These are phyloP conservation scores for Salisapilia sapeloensis DNA, from an alignment of 352 stramenopile genomes.

Conservation along the genomic window DNA sequence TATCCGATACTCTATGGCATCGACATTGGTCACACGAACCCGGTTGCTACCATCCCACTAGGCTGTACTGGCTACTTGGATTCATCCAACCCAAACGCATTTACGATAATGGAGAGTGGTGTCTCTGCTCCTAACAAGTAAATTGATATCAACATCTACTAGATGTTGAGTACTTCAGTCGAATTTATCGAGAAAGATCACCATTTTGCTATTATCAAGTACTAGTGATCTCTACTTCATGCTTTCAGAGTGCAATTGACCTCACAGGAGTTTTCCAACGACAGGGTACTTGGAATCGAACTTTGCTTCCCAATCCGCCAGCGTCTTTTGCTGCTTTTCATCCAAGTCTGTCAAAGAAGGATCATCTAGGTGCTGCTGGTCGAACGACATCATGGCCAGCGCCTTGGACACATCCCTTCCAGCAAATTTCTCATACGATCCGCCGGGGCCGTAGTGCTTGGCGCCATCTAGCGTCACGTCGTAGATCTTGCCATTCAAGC, in stretches of 20 bases:
- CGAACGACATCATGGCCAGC: constrained; percentile 94
- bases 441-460: constrained; percentile 87
- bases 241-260: no score
- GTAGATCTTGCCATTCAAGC: constrained; percentile 89
- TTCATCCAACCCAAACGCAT: constrained; percentile 8
- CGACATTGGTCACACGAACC: constrained; percentile 40
- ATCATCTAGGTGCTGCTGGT: constrained; percentile 87
- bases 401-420: constrained; percentile 89
- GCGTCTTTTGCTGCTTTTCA: constrained; percentile 84
- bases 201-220: no score
- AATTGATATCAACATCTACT: no score
- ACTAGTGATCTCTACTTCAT: no score
- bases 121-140: no score
- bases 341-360: constrained; percentile 82
- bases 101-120: constrained; percentile 13
- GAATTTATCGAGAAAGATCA: no score
- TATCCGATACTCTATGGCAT: constrained; percentile 49
- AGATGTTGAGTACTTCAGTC: no score
- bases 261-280: constrained; percentile 75
- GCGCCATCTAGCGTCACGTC: constrained; percentile 91
- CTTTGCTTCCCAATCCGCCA: constrained; percentile 94
- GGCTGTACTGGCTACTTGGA: constrained; percentile 21
- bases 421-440: constrained; percentile 92
- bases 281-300: constrained; percentile 92
- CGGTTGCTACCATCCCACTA: constrained; percentile 27